These are phyloP conservation scores for Spirogloea muscicola DNA, from an alignment of 139 green algal genomes.

Conservation along the genomic window DNA sequence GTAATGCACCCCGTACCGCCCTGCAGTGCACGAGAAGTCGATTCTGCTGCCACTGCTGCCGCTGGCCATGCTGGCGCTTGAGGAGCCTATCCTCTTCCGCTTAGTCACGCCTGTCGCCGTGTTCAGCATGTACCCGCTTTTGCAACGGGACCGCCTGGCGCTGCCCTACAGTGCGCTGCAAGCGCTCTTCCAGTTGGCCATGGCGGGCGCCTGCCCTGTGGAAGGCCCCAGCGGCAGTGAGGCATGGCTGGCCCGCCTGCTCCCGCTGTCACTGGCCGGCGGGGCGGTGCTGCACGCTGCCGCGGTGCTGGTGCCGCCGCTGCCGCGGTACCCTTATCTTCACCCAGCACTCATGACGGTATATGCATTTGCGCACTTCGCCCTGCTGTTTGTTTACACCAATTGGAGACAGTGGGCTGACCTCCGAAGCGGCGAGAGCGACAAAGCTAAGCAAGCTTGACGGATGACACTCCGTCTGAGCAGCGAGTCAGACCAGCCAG, in stretches of 20 bases:
- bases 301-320: conserved; percentile 1
- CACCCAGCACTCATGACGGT: conserved; percentile 24
- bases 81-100: conserved; percentile 55
- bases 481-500: too few species aligned
- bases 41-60: conserved; percentile 89
- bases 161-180: conserved; percentile 60
- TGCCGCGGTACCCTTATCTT: conserved; percentile 23
- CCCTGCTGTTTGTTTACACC: neutral
- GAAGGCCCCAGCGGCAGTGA: neutral
- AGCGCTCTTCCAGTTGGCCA: conserved; percentile 15
- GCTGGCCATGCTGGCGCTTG: conserved; percentile 59
- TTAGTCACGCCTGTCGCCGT: conserved; percentile 59
- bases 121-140: conserved; percentile 88
- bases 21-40: conserved; percentile 97
- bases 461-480: too few species aligned
- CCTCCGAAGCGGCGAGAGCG: too few species aligned
- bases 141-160: conserved; percentile 72
- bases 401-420: conserved; percentile 39
- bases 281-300: conserved; percentile 2
- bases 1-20: too few species aligned
- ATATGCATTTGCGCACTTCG: conserved; percentile 40
- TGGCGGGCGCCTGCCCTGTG: neutral
- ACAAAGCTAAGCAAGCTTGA: too few species aligned
- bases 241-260: neutral
- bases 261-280: neutral